Percentiles rank a stretch among this genome's conserved stretches.
These are phyloP conservation scores for Nigrospora sphaerica DNA, from an alignment of 2,329 filamentous ascomycete species.

Conservation along the genomic window DNA sequence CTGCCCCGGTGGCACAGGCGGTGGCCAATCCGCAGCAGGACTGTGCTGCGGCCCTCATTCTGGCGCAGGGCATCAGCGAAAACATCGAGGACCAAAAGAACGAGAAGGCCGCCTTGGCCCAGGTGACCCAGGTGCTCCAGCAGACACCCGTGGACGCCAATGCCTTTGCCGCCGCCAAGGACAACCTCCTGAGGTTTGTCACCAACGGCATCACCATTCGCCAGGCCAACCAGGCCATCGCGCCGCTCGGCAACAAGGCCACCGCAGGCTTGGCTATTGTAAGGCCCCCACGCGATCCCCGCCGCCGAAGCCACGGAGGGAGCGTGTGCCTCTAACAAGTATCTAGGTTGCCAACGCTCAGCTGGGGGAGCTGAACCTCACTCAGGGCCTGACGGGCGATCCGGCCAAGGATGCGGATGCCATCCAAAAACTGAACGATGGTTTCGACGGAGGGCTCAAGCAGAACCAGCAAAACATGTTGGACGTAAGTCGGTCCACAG, in stretches of 20 bases:
- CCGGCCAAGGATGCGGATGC: neutral
- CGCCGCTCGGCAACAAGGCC: conserved; percentile 7
- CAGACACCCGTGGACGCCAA: conserved; percentile 4
- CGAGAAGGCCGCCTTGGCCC: conserved; percentile 9
- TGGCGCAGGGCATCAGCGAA: conserved; percentile 13
- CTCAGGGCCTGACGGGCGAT: neutral
- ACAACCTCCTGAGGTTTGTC: conserved; percentile 11
- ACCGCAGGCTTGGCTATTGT: conserved; percentile 9
- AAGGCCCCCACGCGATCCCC: neutral
- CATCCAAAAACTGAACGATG: neutral
- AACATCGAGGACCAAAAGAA: conserved; percentile 15
- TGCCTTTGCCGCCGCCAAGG: conserved; percentile 8
- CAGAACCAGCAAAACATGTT: conserved; percentile 2
- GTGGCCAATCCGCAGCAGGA: neutral
- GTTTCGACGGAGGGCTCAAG: conserved; percentile 1
- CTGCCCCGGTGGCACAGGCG: neutral
- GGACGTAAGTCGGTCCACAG: neutral
- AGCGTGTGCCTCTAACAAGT: too few relatives aligned
- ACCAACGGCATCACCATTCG: conserved; percentile 14
- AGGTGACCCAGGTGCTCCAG: conserved; percentile 4
- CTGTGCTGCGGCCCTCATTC: conserved; percentile 10
- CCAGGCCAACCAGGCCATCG: conserved; percentile 13
- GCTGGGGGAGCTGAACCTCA: conserved; percentile 25
- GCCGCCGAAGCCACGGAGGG: too few relatives aligned
- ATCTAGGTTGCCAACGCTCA: conserved; percentile 19